These are phyloP conservation scores for Colletotrichum ledebouriae DNA, from an alignment of 2,329 filamentous ascomycete genomes.

Conservation along the genomic window DNA sequence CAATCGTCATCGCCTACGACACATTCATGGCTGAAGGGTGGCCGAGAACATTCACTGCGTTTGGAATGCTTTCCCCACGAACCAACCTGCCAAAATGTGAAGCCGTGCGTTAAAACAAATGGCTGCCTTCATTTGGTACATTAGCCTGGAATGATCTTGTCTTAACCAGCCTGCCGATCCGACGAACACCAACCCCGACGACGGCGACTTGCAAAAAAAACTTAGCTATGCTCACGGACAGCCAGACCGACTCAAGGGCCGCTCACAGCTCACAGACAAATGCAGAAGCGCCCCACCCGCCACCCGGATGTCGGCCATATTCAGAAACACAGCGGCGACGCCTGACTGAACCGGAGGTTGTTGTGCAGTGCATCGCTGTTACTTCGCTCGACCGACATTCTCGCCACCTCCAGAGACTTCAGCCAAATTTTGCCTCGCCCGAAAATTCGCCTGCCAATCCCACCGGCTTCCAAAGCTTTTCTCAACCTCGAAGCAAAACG, in stretches of 20 bases:
- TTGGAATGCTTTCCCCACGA: constrained; percentile 8
- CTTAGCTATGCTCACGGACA: constrained; percentile 7
- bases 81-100: constrained; percentile 3
- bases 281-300: constrained; percentile 34
- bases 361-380: constrained; percentile 22
- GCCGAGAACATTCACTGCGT: constrained; percentile 15
- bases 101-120: constrained; percentile 5
- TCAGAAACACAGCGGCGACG: constrained; percentile 18
- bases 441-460: constrained; percentile 32
- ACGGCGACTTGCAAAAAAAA: background rate
- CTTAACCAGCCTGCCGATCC: constrained; percentile 3
- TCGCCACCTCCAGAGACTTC: constrained; percentile 38
- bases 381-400: background rate
- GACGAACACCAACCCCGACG: background rate
- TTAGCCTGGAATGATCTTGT: constrained; percentile 13
- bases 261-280: constrained; percentile 27
- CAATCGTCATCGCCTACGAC: constrained; percentile 39
- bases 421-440: constrained; percentile 36
- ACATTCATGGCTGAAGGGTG: constrained; percentile 22
- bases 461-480: constrained; percentile 30
- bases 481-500: constrained; percentile 25
- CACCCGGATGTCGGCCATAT: constrained; percentile 21
- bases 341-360: background rate
- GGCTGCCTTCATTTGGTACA: constrained; percentile 16
- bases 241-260: constrained; percentile 3